phyloP scores from a whole-genome alignment of 1,139 yeast species.

The Yamadazyma mexicana region DNA sequence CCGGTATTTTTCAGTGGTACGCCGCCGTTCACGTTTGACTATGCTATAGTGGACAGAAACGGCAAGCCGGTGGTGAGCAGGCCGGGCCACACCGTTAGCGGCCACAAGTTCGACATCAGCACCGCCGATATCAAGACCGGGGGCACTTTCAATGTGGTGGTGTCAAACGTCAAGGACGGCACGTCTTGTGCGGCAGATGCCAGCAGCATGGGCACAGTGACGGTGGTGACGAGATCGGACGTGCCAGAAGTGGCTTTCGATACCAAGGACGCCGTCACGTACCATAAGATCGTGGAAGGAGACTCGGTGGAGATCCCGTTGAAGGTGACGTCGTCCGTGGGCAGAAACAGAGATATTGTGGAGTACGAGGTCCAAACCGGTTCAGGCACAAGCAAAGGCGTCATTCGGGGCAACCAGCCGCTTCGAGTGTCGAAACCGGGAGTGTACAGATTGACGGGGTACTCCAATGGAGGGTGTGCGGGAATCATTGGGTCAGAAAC shows the following conservation, averaged over 20 bases:
- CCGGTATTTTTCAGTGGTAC: constrained; percentile 71
- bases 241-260: constrained; percentile 46
- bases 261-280: constrained; percentile 21
- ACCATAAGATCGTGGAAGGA: constrained; percentile 59
- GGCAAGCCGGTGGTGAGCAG: constrained; percentile 40
- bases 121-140: constrained; percentile 54
- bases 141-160: constrained; percentile 64
- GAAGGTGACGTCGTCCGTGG: constrained; percentile 33
- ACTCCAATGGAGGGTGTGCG: constrained; percentile 65
- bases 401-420: constrained; percentile 31
- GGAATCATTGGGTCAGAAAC: constrained; percentile 50
- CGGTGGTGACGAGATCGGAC: constrained; percentile 63
- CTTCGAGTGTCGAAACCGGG: constrained; percentile 61
- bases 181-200: constrained; percentile 72
- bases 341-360: constrained; percentile 26
- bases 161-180: constrained; percentile 68
- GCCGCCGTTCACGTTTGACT: constrained; percentile 71
- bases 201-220: constrained; percentile 52
- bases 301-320: constrained; percentile 59
- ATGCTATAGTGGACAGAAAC: constrained; percentile 46
- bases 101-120: constrained; percentile 46
- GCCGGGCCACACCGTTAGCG: constrained; percentile 21
- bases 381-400: constrained; percentile 21
- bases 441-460: constrained; percentile 55
- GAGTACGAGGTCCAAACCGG: constrained; percentile 23